These are phyloP conservation scores for Cymbopogon citratus DNA, from an alignment of 176 grass and related monocot genomes.

Conservation along the genomic window DNA sequence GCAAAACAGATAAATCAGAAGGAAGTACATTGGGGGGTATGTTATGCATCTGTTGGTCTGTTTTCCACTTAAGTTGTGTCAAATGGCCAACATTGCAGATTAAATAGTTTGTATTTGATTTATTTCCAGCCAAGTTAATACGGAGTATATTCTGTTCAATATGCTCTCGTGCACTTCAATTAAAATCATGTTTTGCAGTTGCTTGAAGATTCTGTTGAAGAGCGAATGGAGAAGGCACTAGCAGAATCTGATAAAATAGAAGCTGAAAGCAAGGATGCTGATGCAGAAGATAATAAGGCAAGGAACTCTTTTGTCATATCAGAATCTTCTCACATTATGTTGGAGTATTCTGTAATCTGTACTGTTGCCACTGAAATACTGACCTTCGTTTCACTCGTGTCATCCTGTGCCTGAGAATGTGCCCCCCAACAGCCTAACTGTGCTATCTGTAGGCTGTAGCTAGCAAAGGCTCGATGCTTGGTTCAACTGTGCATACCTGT, in stretches of 20 bases:
- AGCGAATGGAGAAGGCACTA: neutral
- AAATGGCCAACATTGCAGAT: neutral
- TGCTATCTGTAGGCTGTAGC: neutral
- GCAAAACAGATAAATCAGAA: constrained; percentile 98
- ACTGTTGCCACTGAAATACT: neutral
- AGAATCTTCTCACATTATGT: neutral
- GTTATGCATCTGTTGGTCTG: constrained; percentile 16
- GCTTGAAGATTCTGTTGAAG: constrained; percentile 73
- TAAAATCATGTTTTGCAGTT: constrained; percentile 54
- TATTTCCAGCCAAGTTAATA: neutral
- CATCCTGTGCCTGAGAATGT: neutral
- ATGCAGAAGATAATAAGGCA: constrained; percentile 83
- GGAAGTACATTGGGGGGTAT: constrained; percentile 97
- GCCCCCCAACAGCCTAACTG: neutral
- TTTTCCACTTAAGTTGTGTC: constrained; percentile 3
- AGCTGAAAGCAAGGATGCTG: constrained; percentile 78
- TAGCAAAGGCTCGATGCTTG: constrained; percentile 8
- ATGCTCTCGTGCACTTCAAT: neutral
- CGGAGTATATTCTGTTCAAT: constrained; percentile 6
- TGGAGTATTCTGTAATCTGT: neutral
- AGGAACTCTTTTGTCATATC: constrained; percentile 4
- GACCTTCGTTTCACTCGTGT: neutral
- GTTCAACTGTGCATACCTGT: constrained; percentile 5
- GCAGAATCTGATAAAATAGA: constrained; percentile 73
- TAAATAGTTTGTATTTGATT: constrained; percentile 3